phyloP scores from a whole-genome alignment of 768 basidiomycete species.

The Podaxis pistillaris region DNA sequence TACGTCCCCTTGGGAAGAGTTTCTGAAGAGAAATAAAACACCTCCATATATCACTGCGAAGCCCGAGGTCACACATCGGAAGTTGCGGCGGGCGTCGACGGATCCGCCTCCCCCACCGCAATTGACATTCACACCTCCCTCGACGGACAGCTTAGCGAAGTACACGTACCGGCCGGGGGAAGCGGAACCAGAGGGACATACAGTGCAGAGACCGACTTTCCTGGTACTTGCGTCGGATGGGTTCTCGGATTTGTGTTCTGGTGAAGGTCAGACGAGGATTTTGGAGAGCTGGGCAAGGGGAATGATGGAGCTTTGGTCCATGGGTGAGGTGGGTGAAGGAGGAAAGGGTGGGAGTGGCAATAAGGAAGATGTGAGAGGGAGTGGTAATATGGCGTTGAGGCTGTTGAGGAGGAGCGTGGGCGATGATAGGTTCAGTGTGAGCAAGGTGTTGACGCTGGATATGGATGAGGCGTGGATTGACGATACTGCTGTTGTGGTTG shows the following conservation, averaged over 20 bases:
- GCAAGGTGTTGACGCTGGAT: constrained; percentile 59
- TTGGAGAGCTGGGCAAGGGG: constrained; percentile 51
- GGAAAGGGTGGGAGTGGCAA: constrained; percentile 13
- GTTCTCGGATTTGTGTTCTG: constrained; percentile 56
- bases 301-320: constrained; percentile 32
- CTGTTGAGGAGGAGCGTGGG: constrained; percentile 57
- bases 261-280: constrained; percentile 43
- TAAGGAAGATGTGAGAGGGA: constrained; percentile 9
- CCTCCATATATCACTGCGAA: constrained; percentile 66
- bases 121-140: constrained; percentile 11
- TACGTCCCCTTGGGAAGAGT: constrained; percentile 64
- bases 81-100: constrained; percentile 25
- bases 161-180: constrained; percentile 8
- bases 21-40: constrained; percentile 57
- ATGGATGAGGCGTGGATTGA: constrained; percentile 68
- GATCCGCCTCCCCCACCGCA: constrained; percentile 12
- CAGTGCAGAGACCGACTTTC: constrained; percentile 29
- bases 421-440: constrained; percentile 49
- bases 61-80: constrained; percentile 62
- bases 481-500: constrained; percentile 63
- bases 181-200: constrained; percentile 8
- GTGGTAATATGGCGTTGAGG: constrained; percentile 52
- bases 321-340: constrained; percentile 14
- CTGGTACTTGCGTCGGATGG: constrained; percentile 69
- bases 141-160: constrained; percentile 10